Percentiles rank a stretch among this genome's conserved stretches.
These are phyloP conservation scores for Cladorrhinum sp. DNA, from an alignment of 2,329 filamentous ascomycete species.

Conservation along the genomic window DNA sequence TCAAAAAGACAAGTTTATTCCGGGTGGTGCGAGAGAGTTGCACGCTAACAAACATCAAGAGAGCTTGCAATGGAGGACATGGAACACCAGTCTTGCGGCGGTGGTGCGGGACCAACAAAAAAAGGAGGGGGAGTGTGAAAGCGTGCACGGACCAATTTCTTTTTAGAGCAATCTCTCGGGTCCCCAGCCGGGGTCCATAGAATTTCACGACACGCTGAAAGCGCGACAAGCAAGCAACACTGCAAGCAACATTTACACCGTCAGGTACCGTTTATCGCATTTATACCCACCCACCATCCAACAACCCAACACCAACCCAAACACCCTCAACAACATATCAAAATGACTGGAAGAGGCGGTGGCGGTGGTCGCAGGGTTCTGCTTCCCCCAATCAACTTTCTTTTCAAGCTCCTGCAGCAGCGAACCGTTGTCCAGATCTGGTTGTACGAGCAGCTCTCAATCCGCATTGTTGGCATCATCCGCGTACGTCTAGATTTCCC, in stretches of 20 bases:
- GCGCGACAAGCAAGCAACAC: slow-evolving; percentile 14
- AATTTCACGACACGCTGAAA: slow-evolving; percentile 11
- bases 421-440: slow-evolving; percentile 88
- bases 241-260: neutral
- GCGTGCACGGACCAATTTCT: slow-evolving; percentile 22
- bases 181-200: neutral
- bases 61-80: too few species aligned
- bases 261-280: neutral
- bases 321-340: slow-evolving; percentile 17
- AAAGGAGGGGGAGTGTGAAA: slow-evolving; percentile 16
- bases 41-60: too few species aligned
- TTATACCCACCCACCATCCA: slow-evolving; percentile 1
- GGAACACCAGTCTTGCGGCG: slow-evolving; percentile 5
- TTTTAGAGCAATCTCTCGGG: too few species aligned
- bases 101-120: slow-evolving; percentile 10
- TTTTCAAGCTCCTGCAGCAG: slow-evolving; percentile 46
- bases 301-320: slow-evolving; percentile 6
- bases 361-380: slow-evolving; percentile 59
- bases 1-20: too few species aligned
- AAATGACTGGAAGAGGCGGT: slow-evolving; percentile 59
- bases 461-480: slow-evolving; percentile 95
- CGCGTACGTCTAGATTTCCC: slow-evolving; percentile 55
- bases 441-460: slow-evolving; percentile 93
- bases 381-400: slow-evolving; percentile 51
- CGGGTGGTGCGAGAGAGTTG: too few species aligned